Conservation (phyloP, 495 filamentous ascomycete genomes). For the Daldinia bambusicola region DNA sequence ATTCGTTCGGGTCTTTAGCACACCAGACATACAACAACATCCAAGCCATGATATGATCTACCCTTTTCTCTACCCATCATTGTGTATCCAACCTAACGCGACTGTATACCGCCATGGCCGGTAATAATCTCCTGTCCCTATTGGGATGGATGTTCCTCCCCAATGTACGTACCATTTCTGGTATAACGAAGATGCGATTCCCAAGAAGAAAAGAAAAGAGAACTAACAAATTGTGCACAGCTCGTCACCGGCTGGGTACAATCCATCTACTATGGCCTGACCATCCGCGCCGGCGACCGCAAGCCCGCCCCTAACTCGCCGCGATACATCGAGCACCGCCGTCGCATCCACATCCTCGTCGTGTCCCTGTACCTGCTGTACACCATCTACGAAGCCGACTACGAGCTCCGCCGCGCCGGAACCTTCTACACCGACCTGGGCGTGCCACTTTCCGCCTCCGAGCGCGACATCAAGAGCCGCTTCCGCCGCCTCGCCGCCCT, state of each 20-base stretch:
- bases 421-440: slow-evolving; percentile 82
- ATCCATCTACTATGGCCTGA: slow-evolving; percentile 84
- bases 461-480: slow-evolving; percentile 80
- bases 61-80: background rate
- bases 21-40: background rate
- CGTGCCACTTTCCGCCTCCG: slow-evolving; percentile 72
- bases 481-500: slow-evolving; percentile 86
- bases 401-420: slow-evolving; percentile 72
- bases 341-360: slow-evolving; percentile 82
- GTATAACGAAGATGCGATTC: background rate
- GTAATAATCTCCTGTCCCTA: slow-evolving; percentile 69
- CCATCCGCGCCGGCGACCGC: slow-evolving; percentile 89
- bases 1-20: background rate
- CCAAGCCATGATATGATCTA: slow-evolving; percentile 42
- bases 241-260: slow-evolving; percentile 83
- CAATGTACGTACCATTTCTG: slow-evolving; percentile 61
- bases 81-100: background rate
- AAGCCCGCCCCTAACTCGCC: slow-evolving; percentile 78
- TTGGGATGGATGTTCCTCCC: slow-evolving; percentile 85
- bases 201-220: no score
- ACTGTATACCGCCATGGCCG: slow-evolving; percentile 35
- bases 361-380: slow-evolving; percentile 87
- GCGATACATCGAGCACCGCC: slow-evolving; percentile 75
- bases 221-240: slow-evolving; percentile 52
- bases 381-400: slow-evolving; percentile 93